Evolutionary conservation across 1,284 basidiomycete species (phyloP), one percentile per base, ranked within the genome.

Genomic region (Moesziomyces antarcticus): DNA sequence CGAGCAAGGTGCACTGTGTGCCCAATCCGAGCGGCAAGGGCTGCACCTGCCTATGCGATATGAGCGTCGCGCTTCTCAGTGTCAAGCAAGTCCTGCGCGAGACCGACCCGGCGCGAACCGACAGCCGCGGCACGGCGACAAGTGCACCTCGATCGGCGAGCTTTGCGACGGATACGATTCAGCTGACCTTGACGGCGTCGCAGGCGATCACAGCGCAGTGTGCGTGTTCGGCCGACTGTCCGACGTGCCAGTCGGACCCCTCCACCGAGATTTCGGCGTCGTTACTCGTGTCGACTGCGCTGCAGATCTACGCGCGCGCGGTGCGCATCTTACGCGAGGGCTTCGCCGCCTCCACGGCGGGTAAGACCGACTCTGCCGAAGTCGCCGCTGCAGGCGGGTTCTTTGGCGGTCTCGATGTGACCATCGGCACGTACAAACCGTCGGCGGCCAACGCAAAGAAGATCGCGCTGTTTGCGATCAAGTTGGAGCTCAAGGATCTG

Each of bases 401-500:
- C 33, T 68, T 75, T 25, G 73, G 64, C 4, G 68, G 69, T 1
- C 30, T 80, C 4, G 79, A 83, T 27, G 77, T 84, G 25, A 71
- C 76, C 24, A 83, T 84, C 21, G 82, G 82, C 4, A 69, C 67
- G 20, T 84, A 78, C 60, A 57, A 63, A 14, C 82, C 82, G 3
- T 54, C 60, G 0, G 50, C 62, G 14, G 50, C 35, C 43, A 83
- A 84, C 52, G 78, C 82, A 7, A 77, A 77, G 18, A 76, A 71
- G 50, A 84, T 84, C 30, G 81, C 82, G 9, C 63, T 84, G 18
- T 82, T 79, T 50, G 82, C 82, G n/a, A 79, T 83, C 65, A 80
- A 80, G 60, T 55, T 83, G 20, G 82, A 84, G 50, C 53, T 84
- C 22, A 59, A 69, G 13, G 82, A 84, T 58, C 49, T 84, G 35